These are phyloP conservation scores for Hygrophoropsis aurantiaca DNA, from an alignment of 768 basidiomycete species.

Conservation along the genomic window DNA sequence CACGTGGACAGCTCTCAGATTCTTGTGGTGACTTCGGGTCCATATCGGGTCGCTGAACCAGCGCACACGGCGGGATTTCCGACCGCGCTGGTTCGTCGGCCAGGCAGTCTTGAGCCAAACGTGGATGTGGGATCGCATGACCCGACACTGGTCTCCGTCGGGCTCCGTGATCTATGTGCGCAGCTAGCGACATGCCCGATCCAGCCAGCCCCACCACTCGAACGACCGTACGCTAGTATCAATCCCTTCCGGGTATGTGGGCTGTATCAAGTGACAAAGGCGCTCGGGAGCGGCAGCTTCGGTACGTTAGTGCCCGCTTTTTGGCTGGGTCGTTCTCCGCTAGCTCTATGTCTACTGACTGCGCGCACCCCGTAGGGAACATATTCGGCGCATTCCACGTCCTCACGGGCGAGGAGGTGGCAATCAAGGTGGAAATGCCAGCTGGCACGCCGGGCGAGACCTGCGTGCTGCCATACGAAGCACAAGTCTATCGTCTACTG, in stretches of 20 bases:
- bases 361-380: slow-evolving; percentile 3
- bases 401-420: slow-evolving; percentile 11
- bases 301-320: too few species aligned
- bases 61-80: background rate
- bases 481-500: slow-evolving; percentile 15
- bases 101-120: background rate
- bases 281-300: slow-evolving; percentile 2
- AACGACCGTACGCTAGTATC: background rate
- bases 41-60: too few species aligned
- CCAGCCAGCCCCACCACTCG: background rate
- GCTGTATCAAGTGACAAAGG: background rate
- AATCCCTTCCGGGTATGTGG: background rate
- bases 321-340: too few species aligned
- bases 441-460: background rate
- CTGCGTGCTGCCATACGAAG: too few species aligned
- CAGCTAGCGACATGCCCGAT: background rate
- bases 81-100: background rate
- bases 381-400: slow-evolving; percentile 9
- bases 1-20: background rate
- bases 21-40: slow-evolving; percentile 3
- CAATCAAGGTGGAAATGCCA: slow-evolving; percentile 11
- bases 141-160: background rate
- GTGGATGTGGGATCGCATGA: background rate
- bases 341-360: too few species aligned
- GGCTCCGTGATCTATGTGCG: background rate